Evolutionary conservation across 164 flowering plant species (phyloP).

Genomic region (Chimonanthus salicifolius): DNA sequence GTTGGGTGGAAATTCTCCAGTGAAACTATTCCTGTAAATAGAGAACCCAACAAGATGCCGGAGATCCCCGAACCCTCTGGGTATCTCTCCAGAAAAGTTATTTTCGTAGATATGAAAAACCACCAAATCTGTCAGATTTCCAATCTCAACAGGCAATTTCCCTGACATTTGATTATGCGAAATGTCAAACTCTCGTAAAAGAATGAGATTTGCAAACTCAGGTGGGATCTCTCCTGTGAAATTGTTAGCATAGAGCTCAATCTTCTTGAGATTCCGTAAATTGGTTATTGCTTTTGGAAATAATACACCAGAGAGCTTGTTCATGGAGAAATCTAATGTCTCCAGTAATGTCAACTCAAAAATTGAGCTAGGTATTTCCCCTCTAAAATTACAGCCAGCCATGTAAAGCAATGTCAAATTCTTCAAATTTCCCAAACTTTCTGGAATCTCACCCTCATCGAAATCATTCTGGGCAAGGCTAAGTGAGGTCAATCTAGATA

Average conservation of each 20-base stretch:
- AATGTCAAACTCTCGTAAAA: conserved; percentile 69
- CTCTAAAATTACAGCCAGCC: conserved; percentile 36
- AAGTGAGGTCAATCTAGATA: conserved; percentile 38
- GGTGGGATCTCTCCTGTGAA: conserved; percentile 73
- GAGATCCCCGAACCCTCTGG: conserved; percentile 69
- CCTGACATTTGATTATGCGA: conserved; percentile 66
- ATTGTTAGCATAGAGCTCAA: conserved; percentile 62
- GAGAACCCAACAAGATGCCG: conserved; percentile 46
- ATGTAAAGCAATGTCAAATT: conserved; percentile 54
- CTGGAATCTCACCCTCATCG: conserved; percentile 57
- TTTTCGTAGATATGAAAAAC: conserved; percentile 61
- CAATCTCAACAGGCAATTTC: conserved; percentile 50
- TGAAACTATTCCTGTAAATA: conserved; percentile 58
- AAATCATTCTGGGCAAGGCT: conserved; percentile 45
- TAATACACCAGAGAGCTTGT: conserved; percentile 48
- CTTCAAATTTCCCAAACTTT: conserved; percentile 57
- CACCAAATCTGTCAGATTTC: conserved; percentile 46
- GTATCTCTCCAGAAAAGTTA: conserved; percentile 68
- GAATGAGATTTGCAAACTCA: conserved; percentile 50
- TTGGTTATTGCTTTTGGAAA: conserved; percentile 49
- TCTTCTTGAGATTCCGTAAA: conserved; percentile 46
- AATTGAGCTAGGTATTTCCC: conserved; percentile 66
- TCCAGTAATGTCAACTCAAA: conserved; percentile 41
- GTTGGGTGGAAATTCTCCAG: conserved; percentile 66
- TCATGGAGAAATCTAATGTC: conserved; percentile 52